Percentiles rank a stretch among this genome's conserved stretches.
Evolutionary conservation across 805 yeast species (phyloP).

Genomic region (Ogataea glucozyma): DNA sequence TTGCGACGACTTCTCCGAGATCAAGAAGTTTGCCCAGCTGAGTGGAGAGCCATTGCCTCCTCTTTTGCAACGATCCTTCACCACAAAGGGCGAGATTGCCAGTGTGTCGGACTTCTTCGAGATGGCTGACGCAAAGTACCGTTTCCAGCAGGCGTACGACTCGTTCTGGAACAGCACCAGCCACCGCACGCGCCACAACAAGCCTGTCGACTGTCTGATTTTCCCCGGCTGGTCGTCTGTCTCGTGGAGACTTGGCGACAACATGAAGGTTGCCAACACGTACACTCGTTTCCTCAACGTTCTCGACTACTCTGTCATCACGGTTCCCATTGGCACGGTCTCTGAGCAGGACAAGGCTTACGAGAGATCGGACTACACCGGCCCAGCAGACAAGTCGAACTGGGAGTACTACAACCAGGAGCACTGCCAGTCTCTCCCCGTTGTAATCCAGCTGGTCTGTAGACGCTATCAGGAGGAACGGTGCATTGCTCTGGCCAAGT

Average conservation of each 20-base stretch:
- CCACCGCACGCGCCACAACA: slow-evolving; percentile 35
- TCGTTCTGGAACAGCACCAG: slow-evolving; percentile 39
- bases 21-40: slow-evolving; percentile 25
- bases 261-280: slow-evolving; percentile 40
- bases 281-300: slow-evolving; percentile 60
- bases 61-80: slow-evolving; percentile 20
- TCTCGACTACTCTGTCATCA: slow-evolving; percentile 49
- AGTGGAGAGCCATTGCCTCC: slow-evolving; percentile 35
- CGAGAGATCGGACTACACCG: slow-evolving; percentile 30
- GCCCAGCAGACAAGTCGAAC: slow-evolving; percentile 38
- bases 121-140: slow-evolving; percentile 36
- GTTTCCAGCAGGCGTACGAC: slow-evolving; percentile 40
- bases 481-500: slow-evolving; percentile 41
- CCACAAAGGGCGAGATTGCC: slow-evolving; percentile 21
- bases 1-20: slow-evolving; percentile 30
- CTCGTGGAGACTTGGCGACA: slow-evolving; percentile 44
- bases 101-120: slow-evolving; percentile 41
- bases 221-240: slow-evolving; percentile 47
- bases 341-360: slow-evolving; percentile 39
- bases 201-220: slow-evolving; percentile 50
- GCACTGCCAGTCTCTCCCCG: slow-evolving; percentile 52
- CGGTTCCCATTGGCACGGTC: slow-evolving; percentile 46
- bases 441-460: slow-evolving; percentile 55
- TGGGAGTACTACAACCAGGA: slow-evolving; percentile 48
- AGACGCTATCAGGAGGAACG: slow-evolving; percentile 61